Conservation (phyloP, 1,139 yeast species). For the Sugiyamaella paludigena region DNA sequence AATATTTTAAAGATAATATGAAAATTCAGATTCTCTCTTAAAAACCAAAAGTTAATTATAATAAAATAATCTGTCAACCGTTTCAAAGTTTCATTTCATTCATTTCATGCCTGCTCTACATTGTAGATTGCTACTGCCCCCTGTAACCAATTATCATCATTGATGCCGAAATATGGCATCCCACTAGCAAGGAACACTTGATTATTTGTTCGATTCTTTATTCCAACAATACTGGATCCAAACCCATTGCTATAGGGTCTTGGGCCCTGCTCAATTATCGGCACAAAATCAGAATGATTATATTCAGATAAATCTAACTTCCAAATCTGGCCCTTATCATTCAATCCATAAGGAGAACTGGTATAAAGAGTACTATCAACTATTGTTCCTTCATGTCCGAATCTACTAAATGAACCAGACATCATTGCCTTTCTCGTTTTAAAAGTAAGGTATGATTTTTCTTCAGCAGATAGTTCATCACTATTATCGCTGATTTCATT, state of each 20-base stretch:
- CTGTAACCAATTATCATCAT: constrained; percentile 26
- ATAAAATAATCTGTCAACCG: constrained; percentile 3
- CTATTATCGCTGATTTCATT: neutral
- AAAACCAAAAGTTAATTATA: constrained; percentile 1
- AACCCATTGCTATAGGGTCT: constrained; percentile 42
- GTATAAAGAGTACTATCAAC: constrained; percentile 33
- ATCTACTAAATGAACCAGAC: constrained; percentile 28
- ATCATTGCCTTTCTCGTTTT: constrained; percentile 12
- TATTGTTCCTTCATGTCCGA: constrained; percentile 39
- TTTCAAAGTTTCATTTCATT: no score
- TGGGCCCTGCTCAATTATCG: constrained; percentile 28
- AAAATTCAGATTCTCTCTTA: neutral
- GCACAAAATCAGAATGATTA: constrained; percentile 12
- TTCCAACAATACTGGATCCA: constrained; percentile 40
- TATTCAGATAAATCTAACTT: constrained; percentile 31
- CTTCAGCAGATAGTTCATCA: constrained; percentile 4
- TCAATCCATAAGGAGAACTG: constrained; percentile 43
- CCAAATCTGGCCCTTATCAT: constrained; percentile 48
- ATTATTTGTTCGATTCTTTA: constrained; percentile 25
- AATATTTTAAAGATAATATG: neutral
- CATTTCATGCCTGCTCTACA: constrained; percentile 22
- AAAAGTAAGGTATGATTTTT: constrained; percentile 2
- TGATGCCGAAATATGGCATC: constrained; percentile 45
- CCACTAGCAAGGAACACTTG: constrained; percentile 41
- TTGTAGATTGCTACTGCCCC: constrained; percentile 28